Base-by-base conservation (phyloP, 371 early-diverging fungal species). In the Phascolomyces articulosus region DNA sequence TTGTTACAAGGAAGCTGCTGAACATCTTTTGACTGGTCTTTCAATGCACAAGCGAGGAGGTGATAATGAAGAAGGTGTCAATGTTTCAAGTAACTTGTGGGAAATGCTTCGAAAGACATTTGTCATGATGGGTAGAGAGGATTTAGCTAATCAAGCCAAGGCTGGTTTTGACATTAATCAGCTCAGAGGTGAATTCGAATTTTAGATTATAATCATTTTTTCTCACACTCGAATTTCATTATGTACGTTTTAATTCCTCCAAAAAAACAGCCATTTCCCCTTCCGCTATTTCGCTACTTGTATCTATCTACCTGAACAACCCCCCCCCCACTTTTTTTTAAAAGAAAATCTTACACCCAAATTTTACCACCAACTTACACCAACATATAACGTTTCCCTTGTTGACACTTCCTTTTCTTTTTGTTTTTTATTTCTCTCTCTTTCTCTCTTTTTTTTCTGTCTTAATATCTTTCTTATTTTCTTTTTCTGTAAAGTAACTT, bases 1-100 rank as follows among this genome's bases (percentile, higher is more conserved):
- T 1, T 89, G 92, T 63, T 93, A 97, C 71, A 82, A 87, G 24
- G 98, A 98, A 77, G 97, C 98, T 0, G 96, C 95, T 6, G 96
- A 95, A 67, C 96, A 99, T 74, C 77, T 98, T 27, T 77, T 98
- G 59, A 89, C 90, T 4, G 96, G 95, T 3, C 76, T 98, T 31
- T 84, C 92, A 1, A 85, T 96, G 69, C 97, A 96, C 71, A 87
- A 88, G 44, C 75, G 78, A 16, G 34, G 34, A 6, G 72, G 71
- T 1, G 82, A 78, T 31, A 76, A 78, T 16, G 85, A 80, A 49
- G 84, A 80, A 62, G 83, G 84, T 18, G 84, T 88, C 20, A 88
- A 88, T 73, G 86, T 86, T 7, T 86, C 86, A 28, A 80, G 71
- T 51, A 88, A 86, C 59, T 78, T 86, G 26, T 88, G 88, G 88